These are phyloP conservation scores for Monilinia aucupariae DNA, from an alignment of 2,329 filamentous ascomycete genomes.

Conservation along the genomic window DNA sequence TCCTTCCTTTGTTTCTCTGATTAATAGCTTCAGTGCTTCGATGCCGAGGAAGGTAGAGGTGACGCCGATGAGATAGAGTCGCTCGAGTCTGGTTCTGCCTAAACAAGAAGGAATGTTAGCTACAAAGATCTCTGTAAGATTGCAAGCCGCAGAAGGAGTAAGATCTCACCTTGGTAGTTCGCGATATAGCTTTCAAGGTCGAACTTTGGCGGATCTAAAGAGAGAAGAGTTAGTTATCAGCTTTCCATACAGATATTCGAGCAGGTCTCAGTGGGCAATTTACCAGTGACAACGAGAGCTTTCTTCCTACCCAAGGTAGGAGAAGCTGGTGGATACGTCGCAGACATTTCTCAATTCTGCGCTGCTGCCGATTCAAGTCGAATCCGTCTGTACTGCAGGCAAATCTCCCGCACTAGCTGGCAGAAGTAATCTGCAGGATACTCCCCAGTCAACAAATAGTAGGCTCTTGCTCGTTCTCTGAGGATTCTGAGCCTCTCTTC, in stretches of 20 bases:
- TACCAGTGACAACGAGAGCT: constrained; percentile 23
- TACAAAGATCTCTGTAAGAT: background rate
- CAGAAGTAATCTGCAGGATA: background rate
- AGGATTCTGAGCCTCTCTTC: background rate
- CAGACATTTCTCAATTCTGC: background rate
- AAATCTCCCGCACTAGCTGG: background rate
- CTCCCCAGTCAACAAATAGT: background rate
- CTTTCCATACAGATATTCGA: background rate
- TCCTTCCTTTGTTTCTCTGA: constrained; percentile 69
- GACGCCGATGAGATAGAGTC: constrained; percentile 75
- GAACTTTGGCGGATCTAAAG: constrained; percentile 61
- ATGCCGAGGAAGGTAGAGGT: constrained; percentile 68
- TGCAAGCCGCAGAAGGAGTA: background rate
- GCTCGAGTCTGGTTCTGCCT: constrained; percentile 78
- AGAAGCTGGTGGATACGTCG: constrained; percentile 11
- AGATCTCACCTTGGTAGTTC: constrained; percentile 70
- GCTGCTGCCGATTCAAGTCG: background rate
- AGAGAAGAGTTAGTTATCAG: constrained; percentile 12
- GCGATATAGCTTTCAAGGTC: constrained; percentile 86
- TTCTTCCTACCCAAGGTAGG: constrained; percentile 22
- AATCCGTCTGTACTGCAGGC: background rate
- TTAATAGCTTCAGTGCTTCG: constrained; percentile 75
- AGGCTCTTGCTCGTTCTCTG: background rate
- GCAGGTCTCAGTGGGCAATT: background rate
- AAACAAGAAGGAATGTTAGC: constrained; percentile 9